Percentiles rank a stretch among this genome's conserved stretches.
Conservation (phyloP, 2,329 filamentous ascomycete genomes). For the Microcera coccophila region DNA sequence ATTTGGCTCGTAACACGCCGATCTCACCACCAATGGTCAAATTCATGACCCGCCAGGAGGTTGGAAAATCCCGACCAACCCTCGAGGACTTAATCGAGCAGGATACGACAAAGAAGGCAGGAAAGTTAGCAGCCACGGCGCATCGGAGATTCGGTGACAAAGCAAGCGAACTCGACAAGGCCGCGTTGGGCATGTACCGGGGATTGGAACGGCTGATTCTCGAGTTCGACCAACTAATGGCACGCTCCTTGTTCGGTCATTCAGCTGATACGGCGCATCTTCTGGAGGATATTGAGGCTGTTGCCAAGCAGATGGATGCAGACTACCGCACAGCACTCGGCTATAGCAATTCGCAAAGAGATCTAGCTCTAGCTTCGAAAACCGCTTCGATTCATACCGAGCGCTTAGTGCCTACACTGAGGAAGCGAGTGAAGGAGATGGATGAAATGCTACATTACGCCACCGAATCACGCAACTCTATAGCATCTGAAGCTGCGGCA, state of each 20-base stretch:
- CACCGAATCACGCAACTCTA: conserved; percentile 63
- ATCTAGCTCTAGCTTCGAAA: conserved; percentile 59
- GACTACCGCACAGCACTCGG: conserved; percentile 76
- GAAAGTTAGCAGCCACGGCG: conserved; percentile 56
- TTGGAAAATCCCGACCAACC: conserved; percentile 49
- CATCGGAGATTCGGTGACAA: conserved; percentile 58
- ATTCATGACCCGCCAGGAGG: conserved; percentile 55
- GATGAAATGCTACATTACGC: conserved; percentile 56
- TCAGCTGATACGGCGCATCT: conserved; percentile 63
- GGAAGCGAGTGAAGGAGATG: conserved; percentile 57
- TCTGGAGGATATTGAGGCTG: conserved; percentile 77
- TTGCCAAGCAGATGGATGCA: conserved; percentile 80
- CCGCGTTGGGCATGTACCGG: conserved; percentile 56
- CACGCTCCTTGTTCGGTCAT: conserved; percentile 53
- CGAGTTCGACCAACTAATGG: conserved; percentile 58
- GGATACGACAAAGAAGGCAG: conserved; percentile 68
- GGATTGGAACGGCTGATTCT: conserved; percentile 59
- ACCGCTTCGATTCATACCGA: conserved; percentile 62
- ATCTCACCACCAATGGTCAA: conserved; percentile 63
- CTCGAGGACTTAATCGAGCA: conserved; percentile 74
- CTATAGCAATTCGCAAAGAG: conserved; percentile 60
- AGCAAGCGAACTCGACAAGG: conserved; percentile 57
- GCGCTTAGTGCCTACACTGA: conserved; percentile 55
- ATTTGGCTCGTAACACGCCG: conserved; percentile 59
- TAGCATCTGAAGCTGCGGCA: conserved; percentile 61